Base-by-base conservation (phyloP, 345 rosid species). In the Sonneratia alba region DNA sequence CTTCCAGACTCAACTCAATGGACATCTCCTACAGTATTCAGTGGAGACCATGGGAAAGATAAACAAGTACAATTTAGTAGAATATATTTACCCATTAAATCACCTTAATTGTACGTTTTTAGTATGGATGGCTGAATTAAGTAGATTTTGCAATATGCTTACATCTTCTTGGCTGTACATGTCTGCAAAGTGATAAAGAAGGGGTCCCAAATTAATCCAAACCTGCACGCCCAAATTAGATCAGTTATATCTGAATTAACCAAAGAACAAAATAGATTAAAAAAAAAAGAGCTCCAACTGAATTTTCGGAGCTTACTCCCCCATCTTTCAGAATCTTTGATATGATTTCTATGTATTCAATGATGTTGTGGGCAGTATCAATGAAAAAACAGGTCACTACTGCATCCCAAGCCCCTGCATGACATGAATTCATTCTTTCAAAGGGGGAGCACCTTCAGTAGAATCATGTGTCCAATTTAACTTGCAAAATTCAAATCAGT, bases 361-460 rank as follows among this genome's bases (percentile, higher is more conserved):
- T 79, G 79, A 92, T 72, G 80, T 92, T 95, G 81, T 95, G 99
- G 65, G 99, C 97, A 0, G 99, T 92, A 77, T 92, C 99, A 38
- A 95, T 95, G 75, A 92, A 95, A 82, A 95, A 95, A 75, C 98
- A 95, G 73, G 98, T 92, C 38, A 89, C 97, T 71, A 95, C 92
- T 64, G 87, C 97, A 88, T 95, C 98, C 99, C 97, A 92, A 72
- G 73, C 78, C 71, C 97, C 99, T 95, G 91, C 84, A 83, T 55
- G 32, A n/a, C 47, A 65, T 40, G 61, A 37, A 22, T 59, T 22
- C 15, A 63, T 21, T 11, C 27, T 14, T 64, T 63, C 24, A 32
- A 65, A 11, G 47, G 32, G 67, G 69, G 36, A 13, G 68, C 53
- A 71, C 37, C 14, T 19, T 34, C 12, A 24, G 51, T 51, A 62